Evolutionary conservation across 108 stramenopile genomes (phyloP).

Genomic region (Nannochloropsis salina): DNA sequence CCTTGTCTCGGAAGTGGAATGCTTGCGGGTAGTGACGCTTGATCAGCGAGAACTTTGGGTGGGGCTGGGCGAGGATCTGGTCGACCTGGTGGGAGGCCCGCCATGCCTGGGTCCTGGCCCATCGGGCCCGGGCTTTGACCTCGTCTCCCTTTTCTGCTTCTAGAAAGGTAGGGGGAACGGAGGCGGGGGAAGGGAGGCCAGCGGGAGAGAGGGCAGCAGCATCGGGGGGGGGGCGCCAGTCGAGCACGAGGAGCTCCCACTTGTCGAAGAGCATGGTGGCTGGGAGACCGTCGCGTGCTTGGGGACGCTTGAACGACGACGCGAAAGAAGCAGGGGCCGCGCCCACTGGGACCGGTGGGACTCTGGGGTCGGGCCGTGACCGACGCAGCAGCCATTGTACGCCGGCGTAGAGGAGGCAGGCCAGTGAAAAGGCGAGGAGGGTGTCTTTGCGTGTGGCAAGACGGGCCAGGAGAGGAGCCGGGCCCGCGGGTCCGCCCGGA

Average conservation of each 20-base stretch:
- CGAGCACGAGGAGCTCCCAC: background rate
- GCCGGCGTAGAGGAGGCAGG: background rate
- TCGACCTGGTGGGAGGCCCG: slow-evolving; percentile 26
- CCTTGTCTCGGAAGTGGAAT: slow-evolving; percentile 37
- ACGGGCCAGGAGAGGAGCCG: background rate
- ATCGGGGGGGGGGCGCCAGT: background rate
- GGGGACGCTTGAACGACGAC: background rate
- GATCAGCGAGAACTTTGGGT: slow-evolving; percentile 35
- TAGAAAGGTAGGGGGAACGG: slow-evolving; percentile 36
- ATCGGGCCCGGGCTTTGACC: slow-evolving; percentile 33
- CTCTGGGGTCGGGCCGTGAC: background rate
- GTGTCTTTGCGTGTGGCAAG: background rate
- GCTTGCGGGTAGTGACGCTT: slow-evolving; percentile 36
- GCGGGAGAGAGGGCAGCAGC: background rate
- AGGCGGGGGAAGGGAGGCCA: background rate
- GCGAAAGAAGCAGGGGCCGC: background rate
- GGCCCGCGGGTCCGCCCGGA: background rate
- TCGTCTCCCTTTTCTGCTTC: slow-evolving; percentile 34
- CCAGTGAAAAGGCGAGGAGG: background rate
- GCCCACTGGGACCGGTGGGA: too few species aligned
- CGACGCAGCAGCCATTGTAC: background rate
- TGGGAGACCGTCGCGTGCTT: background rate
- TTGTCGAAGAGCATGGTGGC: background rate
- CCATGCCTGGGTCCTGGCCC: slow-evolving; percentile 35
- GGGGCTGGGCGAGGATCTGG: slow-evolving; percentile 26